Base-by-base conservation (phyloP, 768 basidiomycete species). In the Suillus ampliporus region DNA sequence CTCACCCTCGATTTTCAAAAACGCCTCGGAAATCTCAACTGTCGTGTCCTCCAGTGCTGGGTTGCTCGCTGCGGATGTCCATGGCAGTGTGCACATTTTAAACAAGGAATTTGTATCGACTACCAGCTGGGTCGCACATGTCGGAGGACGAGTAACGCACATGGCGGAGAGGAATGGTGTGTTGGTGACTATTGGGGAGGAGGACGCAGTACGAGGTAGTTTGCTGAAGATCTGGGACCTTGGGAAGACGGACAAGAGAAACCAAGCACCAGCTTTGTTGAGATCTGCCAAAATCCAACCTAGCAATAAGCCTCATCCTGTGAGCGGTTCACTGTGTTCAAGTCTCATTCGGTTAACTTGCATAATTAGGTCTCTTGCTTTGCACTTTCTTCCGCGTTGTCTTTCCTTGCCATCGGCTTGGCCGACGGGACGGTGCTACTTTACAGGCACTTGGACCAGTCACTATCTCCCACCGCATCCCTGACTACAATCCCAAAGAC, bases 381-480 rank as follows among this genome's bases (percentile, higher is more conserved):
- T 46, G 92, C 95, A 0, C 79, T 95, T 23, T 91, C 96, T 0
- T 78, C 86, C 7, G 84, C 84, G 19, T 81, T 97, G 4, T 86
- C 92, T 0, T 92, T 95, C 73, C 86, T 99, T 28, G 90, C 96
- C 7, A 85, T 99, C 44, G 97, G 96, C 15, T 85, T 99, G n/a
- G 95, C 89, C 7, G 96, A 98, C 70, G 97, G 97, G 28, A 92
- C 92, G 0, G 96, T 97, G 17, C 82, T 99, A 10, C 82, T 97
- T 17, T 97, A 94, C 73, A 88, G 94, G 8, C 94, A 98, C 71
- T 81, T 98, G 21, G 90, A 96, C 73, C 95, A 98, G 72, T 95
- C 95, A 1, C 81, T 97, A 38, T 84, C 89, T 3, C 86, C 92
- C 51, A 67, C 74, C 19, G 86, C 89, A 13, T 76, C 82, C 19